Base-by-base conservation (phyloP, 257 asterid species). In the Ballota nigra region DNA sequence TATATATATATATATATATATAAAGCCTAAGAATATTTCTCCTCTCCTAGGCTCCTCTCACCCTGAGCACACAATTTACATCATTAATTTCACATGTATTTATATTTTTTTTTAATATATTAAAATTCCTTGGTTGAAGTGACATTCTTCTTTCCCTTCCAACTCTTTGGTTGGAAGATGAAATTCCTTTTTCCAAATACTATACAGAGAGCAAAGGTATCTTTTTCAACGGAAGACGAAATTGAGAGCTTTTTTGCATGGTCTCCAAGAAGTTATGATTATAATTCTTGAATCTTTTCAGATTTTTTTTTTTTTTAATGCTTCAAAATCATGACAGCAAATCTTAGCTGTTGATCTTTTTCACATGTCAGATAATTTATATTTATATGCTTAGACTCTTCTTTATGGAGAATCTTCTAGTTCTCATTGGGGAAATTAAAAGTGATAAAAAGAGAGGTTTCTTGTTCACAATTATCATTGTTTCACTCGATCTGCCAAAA, bases 211-310 rank as follows among this genome's bases (percentile, higher is more conserved):
- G 74, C 40, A 62, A 81, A 80, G 80, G 78, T 75, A n/a, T 62
- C 80, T 80, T 89, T 86, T 72, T 75, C 76, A 78, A 82, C 33
- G 77, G 77, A 82, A 82, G 80, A 77, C 75, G 76, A 67, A 73
- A 67, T 19, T 53, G 62, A 72, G 55, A 64, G 61, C 83, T 64
- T 66, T 86, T 83, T 71, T 88, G 94, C 97, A 88, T 90, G 94
- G 97, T 88, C 92, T 88, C 87, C 97, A 79, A 90, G 88, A 84
- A 78, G 83, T 22, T 77, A 85, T 88, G 69, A 86, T 88, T 83
- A 63, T 81, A 73, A 79, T 74, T 70, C 81, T 82, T 86, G 88
- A 88, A 82, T 68, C 86, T 83, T 84, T 80, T 57, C 20, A 47
- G 2, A 34, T 72, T 36, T 13, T 51, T 34, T 22, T 34, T 33